A percentile compares a stretch with the other conserved stretches of the same genome.
phyloP scores from a whole-genome alignment of 148 eudicot species.

The Chenopodium quinoa region DNA sequence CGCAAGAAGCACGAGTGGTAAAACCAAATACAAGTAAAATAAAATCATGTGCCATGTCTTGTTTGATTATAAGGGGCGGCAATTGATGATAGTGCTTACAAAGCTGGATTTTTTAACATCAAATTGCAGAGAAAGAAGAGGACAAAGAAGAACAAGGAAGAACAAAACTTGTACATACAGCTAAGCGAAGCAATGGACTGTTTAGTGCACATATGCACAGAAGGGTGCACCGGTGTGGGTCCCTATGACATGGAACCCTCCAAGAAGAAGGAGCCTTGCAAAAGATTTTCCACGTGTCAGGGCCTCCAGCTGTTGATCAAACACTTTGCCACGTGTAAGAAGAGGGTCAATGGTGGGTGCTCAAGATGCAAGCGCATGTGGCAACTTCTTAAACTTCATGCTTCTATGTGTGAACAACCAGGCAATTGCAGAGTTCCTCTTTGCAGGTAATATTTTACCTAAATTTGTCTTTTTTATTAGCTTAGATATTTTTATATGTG shows the following conservation, averaged over 20 bases:
- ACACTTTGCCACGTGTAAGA: slow-evolving; percentile 77
- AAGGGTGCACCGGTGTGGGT: slow-evolving; percentile 83
- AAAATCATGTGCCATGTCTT: neutral
- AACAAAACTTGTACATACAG: slow-evolving; percentile 58
- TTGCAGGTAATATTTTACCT: slow-evolving; percentile 57
- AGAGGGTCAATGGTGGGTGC: slow-evolving; percentile 72
- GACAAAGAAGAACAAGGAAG: slow-evolving; percentile 56
- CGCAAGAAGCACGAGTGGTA: too few species aligned
- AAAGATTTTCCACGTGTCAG: slow-evolving; percentile 63
- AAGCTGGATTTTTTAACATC: neutral
- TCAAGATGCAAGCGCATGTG: slow-evolving; percentile 76
- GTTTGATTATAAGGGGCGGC: neutral
- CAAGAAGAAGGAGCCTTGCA: slow-evolving; percentile 63
- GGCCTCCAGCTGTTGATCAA: slow-evolving; percentile 67
- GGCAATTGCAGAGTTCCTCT: slow-evolving; percentile 78
- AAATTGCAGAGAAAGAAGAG: slow-evolving; percentile 70
- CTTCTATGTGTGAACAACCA: slow-evolving; percentile 71
- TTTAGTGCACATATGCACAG: slow-evolving; percentile 78
- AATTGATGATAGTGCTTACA: neutral
- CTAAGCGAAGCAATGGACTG: slow-evolving; percentile 93
- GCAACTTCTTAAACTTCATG: slow-evolving; percentile 81
- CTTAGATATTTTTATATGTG: neutral
- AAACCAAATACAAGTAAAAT: neutral
- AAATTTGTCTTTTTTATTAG: neutral
- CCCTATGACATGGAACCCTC: slow-evolving; percentile 63